Conservation (phyloP, 2,329 filamentous ascomycete genomes). For the Furcasterigmium sp. region DNA sequence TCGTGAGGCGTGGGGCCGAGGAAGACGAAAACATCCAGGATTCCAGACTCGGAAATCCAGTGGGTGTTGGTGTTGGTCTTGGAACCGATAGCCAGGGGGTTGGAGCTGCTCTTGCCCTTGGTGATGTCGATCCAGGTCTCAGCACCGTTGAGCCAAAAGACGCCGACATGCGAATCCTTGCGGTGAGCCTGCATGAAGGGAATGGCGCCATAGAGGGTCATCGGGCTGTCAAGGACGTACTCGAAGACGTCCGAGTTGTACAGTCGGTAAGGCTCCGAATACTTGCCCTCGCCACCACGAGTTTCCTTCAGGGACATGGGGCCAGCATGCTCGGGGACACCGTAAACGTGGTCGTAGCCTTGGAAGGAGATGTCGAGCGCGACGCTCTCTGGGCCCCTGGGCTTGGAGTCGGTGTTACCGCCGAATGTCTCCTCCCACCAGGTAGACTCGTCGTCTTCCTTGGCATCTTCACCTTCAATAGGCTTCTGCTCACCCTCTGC, state of each 20-base stretch:
- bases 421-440: conserved; percentile 99
- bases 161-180: conserved; percentile 86
- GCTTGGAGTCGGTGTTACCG: conserved; percentile 91
- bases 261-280: conserved; percentile 84
- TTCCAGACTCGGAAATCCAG: conserved; percentile 90
- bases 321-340: conserved; percentile 89
- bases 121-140: conserved; percentile 97
- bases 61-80: conserved; percentile 68
- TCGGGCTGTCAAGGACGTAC: conserved; percentile 93
- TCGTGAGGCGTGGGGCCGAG: conserved; percentile 82
- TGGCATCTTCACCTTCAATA: conserved; percentile 26
- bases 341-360: conserved; percentile 87
- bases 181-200: conserved; percentile 97
- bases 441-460: conserved; percentile 71
- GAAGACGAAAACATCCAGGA: conserved; percentile 91
- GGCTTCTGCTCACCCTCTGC: conserved; percentile 41
- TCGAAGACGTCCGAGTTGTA: conserved; percentile 98
- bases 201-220: conserved; percentile 97
- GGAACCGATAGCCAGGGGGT: conserved; percentile 71
- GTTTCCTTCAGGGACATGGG: conserved; percentile 86
- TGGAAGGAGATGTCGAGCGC: conserved; percentile 88
- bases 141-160: conserved; percentile 96
- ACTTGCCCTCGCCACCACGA: conserved; percentile 78
- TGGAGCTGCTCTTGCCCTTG: conserved; percentile 68
- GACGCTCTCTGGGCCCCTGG: conserved; percentile 88